Percentiles rank a stretch among this genome's conserved stretches.
These are phyloP conservation scores for Penicillium sp. DNA, from an alignment of 2,329 filamentous ascomycete genomes.

Conservation along the genomic window DNA sequence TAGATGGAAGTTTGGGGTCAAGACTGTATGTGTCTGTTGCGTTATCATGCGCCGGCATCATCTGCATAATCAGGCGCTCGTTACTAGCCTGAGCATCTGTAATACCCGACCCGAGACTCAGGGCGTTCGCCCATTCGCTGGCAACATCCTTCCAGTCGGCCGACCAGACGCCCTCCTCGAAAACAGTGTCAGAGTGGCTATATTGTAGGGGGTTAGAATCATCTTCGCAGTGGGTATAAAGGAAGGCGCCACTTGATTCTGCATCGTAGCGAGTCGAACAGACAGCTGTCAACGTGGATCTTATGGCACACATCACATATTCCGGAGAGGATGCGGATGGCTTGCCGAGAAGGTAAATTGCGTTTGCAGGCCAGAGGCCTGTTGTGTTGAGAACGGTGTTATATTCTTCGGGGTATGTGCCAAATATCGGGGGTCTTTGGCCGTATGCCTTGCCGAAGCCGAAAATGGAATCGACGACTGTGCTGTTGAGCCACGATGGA, in stretches of 20 bases:
- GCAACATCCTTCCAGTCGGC: slow-evolving; percentile 59
- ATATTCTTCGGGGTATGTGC: slow-evolving; percentile 57
- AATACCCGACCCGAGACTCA: slow-evolving; percentile 59
- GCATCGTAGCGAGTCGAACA: slow-evolving; percentile 64
- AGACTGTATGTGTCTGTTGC: slow-evolving; percentile 39
- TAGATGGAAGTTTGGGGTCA: slow-evolving; percentile 58
- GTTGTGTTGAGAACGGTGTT: slow-evolving; percentile 67
- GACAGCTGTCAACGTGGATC: slow-evolving; percentile 61
- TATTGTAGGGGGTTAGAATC: slow-evolving; percentile 57
- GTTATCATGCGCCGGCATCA: slow-evolving; percentile 46
- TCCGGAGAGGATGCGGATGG: slow-evolving; percentile 36
- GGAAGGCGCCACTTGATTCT: slow-evolving; percentile 57
- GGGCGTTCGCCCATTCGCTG: slow-evolving; percentile 54
- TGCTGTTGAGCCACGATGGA: slow-evolving; percentile 55
- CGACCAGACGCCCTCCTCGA: slow-evolving; percentile 34
- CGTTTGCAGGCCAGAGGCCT: slow-evolving; percentile 45
- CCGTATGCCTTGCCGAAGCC: slow-evolving; percentile 59
- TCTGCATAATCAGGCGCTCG: slow-evolving; percentile 58
- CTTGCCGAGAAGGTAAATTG: slow-evolving; percentile 68
- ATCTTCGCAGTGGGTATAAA: slow-evolving; percentile 65
- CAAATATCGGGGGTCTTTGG: slow-evolving; percentile 57
- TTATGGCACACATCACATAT: slow-evolving; percentile 69
- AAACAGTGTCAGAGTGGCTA: slow-evolving; percentile 41
- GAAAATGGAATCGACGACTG: slow-evolving; percentile 69
- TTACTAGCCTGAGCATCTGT: slow-evolving; percentile 60